Percentiles rank a stretch among this genome's conserved stretches.
Conservation (phyloP, 148 eudicot species). For the Dianthus caryophyllus region DNA sequence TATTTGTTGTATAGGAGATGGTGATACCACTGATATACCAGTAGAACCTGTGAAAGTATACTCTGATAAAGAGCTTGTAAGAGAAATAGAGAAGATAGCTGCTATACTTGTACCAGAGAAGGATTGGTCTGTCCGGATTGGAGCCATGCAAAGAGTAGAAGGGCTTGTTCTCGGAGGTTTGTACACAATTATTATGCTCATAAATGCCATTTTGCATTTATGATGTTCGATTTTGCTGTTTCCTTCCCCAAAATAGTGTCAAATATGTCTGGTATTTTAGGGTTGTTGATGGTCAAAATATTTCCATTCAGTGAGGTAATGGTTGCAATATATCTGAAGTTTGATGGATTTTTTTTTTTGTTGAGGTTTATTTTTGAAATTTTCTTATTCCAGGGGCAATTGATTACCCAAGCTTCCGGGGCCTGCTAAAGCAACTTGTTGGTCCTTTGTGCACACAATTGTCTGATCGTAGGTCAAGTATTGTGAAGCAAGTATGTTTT, state of each 20-base stretch:
- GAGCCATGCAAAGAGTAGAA: slow-evolving; percentile 93
- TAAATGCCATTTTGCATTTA: not conserved
- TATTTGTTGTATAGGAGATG: slow-evolving; percentile 50
- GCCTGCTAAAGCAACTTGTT: slow-evolving; percentile 84
- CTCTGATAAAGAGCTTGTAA: slow-evolving; percentile 87
- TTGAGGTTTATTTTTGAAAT: too few species aligned
- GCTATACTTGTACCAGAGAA: slow-evolving; percentile 84
- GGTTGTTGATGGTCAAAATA: not conserved
- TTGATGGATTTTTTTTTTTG: too few species aligned
- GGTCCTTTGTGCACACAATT: slow-evolving; percentile 82
- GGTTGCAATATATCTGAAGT: too few species aligned
- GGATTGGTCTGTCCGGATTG: slow-evolving; percentile 96
- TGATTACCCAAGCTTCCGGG: slow-evolving; percentile 87
- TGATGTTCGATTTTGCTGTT: not conserved
- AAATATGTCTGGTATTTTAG: not conserved
- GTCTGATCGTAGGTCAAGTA: slow-evolving; percentile 89
- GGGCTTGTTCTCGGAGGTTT: slow-evolving; percentile 93
- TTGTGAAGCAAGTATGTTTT: slow-evolving; percentile 88
- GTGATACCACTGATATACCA: slow-evolving; percentile 76
- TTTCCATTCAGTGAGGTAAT: slow-evolving; percentile 14
- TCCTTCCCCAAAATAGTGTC: too few species aligned
- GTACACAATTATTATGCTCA: slow-evolving; percentile 22
- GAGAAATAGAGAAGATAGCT: slow-evolving; percentile 90
- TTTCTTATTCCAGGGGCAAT: slow-evolving; percentile 84
- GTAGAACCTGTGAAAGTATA: slow-evolving; percentile 90